Conservation (phyloP, 1,284 basidiomycete species). For the Bondarzewia mesenterica region DNA sequence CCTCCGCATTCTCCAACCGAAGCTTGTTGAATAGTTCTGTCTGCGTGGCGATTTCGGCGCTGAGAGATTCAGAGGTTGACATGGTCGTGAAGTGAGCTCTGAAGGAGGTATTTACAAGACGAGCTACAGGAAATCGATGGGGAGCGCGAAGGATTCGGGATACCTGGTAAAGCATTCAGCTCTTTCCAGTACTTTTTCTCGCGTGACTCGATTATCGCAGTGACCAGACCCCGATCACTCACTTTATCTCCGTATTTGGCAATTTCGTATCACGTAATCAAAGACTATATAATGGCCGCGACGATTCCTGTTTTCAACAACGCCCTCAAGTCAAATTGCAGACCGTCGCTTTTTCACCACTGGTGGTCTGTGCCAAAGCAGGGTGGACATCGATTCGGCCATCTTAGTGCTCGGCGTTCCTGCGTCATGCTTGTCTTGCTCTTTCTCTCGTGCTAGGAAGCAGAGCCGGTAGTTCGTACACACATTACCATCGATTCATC, state of each 20-base stretch:
- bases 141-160: slow-evolving; percentile 4
- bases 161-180: slow-evolving; percentile 6
- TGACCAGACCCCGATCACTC: neutral
- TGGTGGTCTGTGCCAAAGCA: slow-evolving; percentile 46
- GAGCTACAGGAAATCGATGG: slow-evolving; percentile 7
- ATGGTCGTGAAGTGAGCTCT: slow-evolving; percentile 16
- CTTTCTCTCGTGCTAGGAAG: slow-evolving; percentile 18
- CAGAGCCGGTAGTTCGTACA: slow-evolving; percentile 42
- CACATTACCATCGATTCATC: neutral
- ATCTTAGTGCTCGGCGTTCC: slow-evolving; percentile 40
- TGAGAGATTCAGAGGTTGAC: slow-evolving; percentile 30
- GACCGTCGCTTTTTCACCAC: slow-evolving; percentile 18
- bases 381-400: slow-evolving; percentile 37
- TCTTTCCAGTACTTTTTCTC: neutral
- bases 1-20: slow-evolving; percentile 42
- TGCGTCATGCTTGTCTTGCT: slow-evolving; percentile 23
- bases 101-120: slow-evolving; percentile 5
- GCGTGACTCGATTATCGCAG: slow-evolving; percentile 10
- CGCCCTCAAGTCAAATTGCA: slow-evolving; percentile 48
- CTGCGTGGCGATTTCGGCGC: slow-evolving; percentile 44
- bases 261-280: too few relatives aligned
- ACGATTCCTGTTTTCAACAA: slow-evolving; percentile 12
- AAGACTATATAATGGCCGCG: too few relatives aligned
- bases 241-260: neutral
- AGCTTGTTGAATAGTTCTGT: slow-evolving; percentile 52